A percentile compares a stretch with the other conserved stretches of the same genome.
phyloP scores from a whole-genome alignment of 192 early-diverging fungal genomes.

The Phlyctochytrium planicorne region DNA sequence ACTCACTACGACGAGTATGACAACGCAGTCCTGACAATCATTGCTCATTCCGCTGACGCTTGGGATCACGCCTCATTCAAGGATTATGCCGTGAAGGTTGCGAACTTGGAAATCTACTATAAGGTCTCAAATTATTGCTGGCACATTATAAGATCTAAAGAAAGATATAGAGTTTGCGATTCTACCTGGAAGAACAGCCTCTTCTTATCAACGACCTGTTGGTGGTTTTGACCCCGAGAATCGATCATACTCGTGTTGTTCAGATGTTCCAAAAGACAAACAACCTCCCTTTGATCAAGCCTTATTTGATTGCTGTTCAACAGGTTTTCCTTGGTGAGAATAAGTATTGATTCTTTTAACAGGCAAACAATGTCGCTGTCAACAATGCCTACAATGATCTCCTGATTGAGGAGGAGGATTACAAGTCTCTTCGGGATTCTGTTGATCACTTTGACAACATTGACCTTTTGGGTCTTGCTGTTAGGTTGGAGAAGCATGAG shows the following conservation, averaged over 20 bases:
- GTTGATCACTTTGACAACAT: slow-evolving; percentile 95
- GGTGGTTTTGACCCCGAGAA: slow-evolving; percentile 79
- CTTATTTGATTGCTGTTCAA: slow-evolving; percentile 95
- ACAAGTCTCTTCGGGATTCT: slow-evolving; percentile 86
- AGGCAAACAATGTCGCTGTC: slow-evolving; percentile 90
- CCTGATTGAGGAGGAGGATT: slow-evolving; percentile 98
- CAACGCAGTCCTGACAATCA: slow-evolving; percentile 95
- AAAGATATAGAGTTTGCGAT: slow-evolving; percentile 71
- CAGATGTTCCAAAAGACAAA: slow-evolving; percentile 98
- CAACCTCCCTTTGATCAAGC: slow-evolving; percentile 95
- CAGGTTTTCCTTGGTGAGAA: slow-evolving; percentile 16
- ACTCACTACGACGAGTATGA: slow-evolving; percentile 99
- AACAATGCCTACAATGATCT: slow-evolving; percentile 96
- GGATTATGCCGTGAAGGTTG: slow-evolving; percentile 95
- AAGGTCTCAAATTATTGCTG: slow-evolving; percentile 60
- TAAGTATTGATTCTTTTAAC: slow-evolving; percentile 22
- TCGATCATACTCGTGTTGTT: slow-evolving; percentile 97
- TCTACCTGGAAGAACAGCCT: slow-evolving; percentile 97
- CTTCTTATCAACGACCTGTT: slow-evolving; percentile 91
- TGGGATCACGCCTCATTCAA: slow-evolving; percentile 98
- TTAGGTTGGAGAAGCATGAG: slow-evolving; percentile 93
- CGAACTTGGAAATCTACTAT: slow-evolving; percentile 98
- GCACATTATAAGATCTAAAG: slow-evolving; percentile 10
- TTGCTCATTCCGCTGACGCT: slow-evolving; percentile 90
- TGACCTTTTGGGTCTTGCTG: slow-evolving; percentile 88